phyloP scores from a whole-genome alignment of 306 rosid genomes.

The Vicia sativa region DNA sequence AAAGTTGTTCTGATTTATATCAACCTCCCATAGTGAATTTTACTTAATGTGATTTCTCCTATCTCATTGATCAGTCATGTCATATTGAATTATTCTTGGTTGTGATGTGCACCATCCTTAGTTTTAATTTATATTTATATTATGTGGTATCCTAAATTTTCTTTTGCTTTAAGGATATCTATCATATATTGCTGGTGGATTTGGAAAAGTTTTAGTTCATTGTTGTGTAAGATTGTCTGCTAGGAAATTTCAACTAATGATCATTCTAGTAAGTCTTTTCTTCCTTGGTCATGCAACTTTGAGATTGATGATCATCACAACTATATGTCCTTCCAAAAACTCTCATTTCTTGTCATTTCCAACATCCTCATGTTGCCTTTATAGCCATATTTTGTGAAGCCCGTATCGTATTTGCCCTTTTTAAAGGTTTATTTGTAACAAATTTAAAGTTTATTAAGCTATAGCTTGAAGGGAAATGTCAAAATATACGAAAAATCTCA shows the following conservation, averaged over 20 bases:
- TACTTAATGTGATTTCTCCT: slow-evolving; percentile 3
- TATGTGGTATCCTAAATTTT: background rate
- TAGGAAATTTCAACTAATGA: background rate
- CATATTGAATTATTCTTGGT: background rate
- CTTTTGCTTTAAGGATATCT: background rate
- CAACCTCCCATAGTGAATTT: background rate
- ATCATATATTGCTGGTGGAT: background rate
- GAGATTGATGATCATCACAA: slow-evolving; percentile 2
- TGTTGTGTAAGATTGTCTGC: background rate
- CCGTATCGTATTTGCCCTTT: no score
- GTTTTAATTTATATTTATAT: background rate
- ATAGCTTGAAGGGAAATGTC: background rate
- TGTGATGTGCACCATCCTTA: background rate
- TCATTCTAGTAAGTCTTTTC: background rate
- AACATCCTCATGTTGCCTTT: no score
- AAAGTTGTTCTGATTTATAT: background rate
- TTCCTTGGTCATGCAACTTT: slow-evolving; percentile 10
- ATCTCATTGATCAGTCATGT: background rate
- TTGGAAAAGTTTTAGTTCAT: slow-evolving; percentile 3
- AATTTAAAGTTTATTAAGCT: no score
- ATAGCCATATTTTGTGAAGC: no score
- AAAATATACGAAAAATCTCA: slow-evolving; percentile 9
- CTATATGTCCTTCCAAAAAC: no score
- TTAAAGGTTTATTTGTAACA: no score
- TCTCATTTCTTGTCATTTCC: no score